Evolutionary conservation across 2,329 filamentous ascomycete genomes (phyloP), one percentile per base, ranked within the genome.

Genomic region (Teratosphaeria gauchensis): DNA sequence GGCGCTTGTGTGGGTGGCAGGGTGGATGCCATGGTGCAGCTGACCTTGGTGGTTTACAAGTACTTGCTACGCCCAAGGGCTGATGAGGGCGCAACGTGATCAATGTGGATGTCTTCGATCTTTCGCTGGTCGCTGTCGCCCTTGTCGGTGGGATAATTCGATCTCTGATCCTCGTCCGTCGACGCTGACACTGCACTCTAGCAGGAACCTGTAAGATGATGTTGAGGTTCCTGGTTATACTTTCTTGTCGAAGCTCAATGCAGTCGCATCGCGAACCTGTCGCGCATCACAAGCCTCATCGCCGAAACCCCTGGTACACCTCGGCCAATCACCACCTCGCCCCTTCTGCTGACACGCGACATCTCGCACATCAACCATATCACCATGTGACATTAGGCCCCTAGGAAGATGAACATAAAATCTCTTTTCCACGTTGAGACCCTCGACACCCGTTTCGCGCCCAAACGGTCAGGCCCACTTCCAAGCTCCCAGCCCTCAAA

Each of bases 371-470:
- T 38, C 33, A 11, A 11, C n/a, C n/a, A n/a, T n/a, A n/a, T 19
- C 51, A 33, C 28, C 31, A 31, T 53, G 51, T 53, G 31, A 33
- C n/a, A n/a, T n/a, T n/a, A n/a, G n/a, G n/a, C n/a, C n/a, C n/a
- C n/a, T 35, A 59, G 28, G 21, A 63, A 57, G 53, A 58, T 51
- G 24, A 14, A 57, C 24, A 35, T 24, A 6, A 54, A 60, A 48
- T 19, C 42, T 14, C 73, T 86, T 21, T 87, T 85, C 72, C 83
- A 83, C 58, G 78, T 86, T 58, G 83, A 86, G 66, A 88, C 84
- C 24, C 80, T 89, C 65, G 86, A 89, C 73, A 86, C 84, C 57
- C 83, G 86, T 62, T 86, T 95, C 73, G 81, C 89, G 11, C 84
- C 90, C 33, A 83, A 80, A 30, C n/a, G 21, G 9, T 61, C 61